Evolutionary conservation across 2,329 filamentous ascomycete genomes (phyloP), one percentile per base, ranked within the genome.

Genomic region (Didymella glomerata): DNA sequence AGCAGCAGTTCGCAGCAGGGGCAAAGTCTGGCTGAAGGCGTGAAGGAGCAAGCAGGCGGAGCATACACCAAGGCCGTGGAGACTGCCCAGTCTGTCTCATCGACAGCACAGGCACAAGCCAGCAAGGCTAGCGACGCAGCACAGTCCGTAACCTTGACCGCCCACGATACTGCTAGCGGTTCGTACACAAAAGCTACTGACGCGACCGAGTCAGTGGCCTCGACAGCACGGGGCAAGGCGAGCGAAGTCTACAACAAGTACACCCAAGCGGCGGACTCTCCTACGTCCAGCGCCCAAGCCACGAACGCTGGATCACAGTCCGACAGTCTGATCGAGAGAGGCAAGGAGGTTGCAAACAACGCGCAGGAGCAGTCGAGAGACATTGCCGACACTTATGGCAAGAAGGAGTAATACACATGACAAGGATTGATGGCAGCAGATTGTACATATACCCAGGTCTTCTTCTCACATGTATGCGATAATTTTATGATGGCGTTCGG

Each of bases 1-100:
- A 45, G 57, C 25, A 66, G 63, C 66, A 67, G 71, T 9, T 66
- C 64, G 38, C 59, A 68, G n/a, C 67, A 72, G 42, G 70, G 70
- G 10, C 68, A 47, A n/a, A 45, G 51, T 11, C 40, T 60, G 16
- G 50, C 51, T 36, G 50, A 51, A 36, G 34, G 50, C 32, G 71
- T 68, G 2, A 70, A 70, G 52, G 64, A 64, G 36, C 63, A 65
- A 22, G 57, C 51, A 11, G 51, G 56, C 4, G 56, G 51, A 41
- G 55, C 48, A 36, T 56, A 52, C 36, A 32, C 51, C 16, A 67
- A 57, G 46, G 62, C 64, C 10, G 57, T 57, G 10, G 63, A 67
- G 50, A 40, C 57, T 14, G 63, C 61, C 22, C 56, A 52, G 16
- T 65, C 61, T n/a, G 66, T 64, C 32, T 60, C 65, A 16, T 55